Conservation (phyloP, 1,139 yeast species). For the Saccharomyces hybrid region DNA sequence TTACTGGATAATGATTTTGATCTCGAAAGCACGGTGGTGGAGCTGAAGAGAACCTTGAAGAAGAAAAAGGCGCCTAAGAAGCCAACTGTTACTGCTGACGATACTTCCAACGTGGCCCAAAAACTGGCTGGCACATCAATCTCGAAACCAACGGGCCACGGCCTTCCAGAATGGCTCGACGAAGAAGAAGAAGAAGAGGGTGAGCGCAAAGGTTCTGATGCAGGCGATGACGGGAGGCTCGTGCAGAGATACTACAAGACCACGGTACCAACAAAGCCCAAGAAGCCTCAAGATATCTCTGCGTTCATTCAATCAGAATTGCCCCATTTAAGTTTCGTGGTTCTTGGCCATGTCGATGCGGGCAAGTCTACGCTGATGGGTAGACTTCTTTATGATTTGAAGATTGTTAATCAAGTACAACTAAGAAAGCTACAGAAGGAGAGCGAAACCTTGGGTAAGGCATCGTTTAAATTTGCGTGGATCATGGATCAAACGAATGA, state of each 20-base stretch:
- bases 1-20: conserved; percentile 29
- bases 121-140: conserved; percentile 13
- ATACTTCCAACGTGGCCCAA: conserved; percentile 34
- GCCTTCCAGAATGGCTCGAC: conserved; percentile 9
- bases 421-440: conserved; percentile 73
- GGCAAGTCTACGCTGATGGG: conserved; percentile 97
- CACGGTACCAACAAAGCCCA: conserved; percentile 32
- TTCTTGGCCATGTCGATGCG: conserved; percentile 95
- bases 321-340: conserved; percentile 72
- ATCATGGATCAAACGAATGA: conserved; percentile 91
- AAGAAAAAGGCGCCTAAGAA: conserved; percentile 20
- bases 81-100: not conserved
- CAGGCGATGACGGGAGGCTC: conserved; percentile 6
- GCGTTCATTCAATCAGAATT: conserved; percentile 37
- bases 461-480: conserved; percentile 96
- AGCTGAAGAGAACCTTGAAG: conserved; percentile 24
- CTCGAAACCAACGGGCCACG: not conserved
- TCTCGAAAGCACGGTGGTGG: conserved; percentile 18
- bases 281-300: conserved; percentile 33
- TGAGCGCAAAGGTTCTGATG: conserved; percentile 10
- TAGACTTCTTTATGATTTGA: conserved; percentile 69
- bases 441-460: conserved; percentile 75
- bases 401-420: conserved; percentile 70
- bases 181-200: conserved; percentile 15
- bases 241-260: conserved; percentile 21